Evolutionary conservation across 2,329 filamentous ascomycete species (phyloP).

Genomic region (Cytospora chrysosperma): DNA sequence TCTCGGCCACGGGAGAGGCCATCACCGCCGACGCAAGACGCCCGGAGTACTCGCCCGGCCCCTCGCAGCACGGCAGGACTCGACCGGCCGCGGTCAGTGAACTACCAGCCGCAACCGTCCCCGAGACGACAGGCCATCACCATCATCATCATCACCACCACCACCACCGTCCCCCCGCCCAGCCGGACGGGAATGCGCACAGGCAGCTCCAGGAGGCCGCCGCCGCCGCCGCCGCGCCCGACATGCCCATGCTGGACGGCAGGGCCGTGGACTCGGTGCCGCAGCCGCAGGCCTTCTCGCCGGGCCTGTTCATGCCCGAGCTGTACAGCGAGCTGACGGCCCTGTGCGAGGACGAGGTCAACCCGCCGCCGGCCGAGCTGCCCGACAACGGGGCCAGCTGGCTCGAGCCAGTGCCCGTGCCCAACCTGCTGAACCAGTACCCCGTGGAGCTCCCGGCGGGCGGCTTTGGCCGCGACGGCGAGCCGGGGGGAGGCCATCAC

Average conservation of each 20-base stretch:
- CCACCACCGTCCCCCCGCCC: background rate
- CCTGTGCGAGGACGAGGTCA: constrained; percentile 40
- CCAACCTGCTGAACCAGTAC: constrained; percentile 20
- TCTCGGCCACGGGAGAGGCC: constrained; percentile 19
- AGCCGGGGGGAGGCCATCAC: no score
- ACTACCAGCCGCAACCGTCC: no score
- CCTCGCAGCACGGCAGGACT: no score
- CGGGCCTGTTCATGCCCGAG: constrained; percentile 47
- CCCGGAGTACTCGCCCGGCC: no score
- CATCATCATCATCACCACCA: no score
- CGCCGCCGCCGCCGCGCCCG: constrained; percentile 5
- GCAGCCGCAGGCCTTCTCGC: constrained; percentile 32
- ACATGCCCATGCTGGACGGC: constrained; percentile 37
- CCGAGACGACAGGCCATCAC: background rate
- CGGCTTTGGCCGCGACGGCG: no score
- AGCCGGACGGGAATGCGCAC: background rate
- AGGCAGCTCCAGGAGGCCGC: no score
- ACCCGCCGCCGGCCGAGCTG: constrained; percentile 48
- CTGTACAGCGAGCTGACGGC: constrained; percentile 46
- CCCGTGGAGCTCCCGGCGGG: constrained; percentile 40
- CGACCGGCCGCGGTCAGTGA: no score
- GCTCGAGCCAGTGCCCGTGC: constrained; percentile 26
- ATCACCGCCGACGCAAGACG: background rate
- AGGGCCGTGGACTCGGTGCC: constrained; percentile 28
- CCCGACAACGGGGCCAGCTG: constrained; percentile 37